Conservation (phyloP, 768 basidiomycete genomes). For the Tubosaeta sp. region DNA sequence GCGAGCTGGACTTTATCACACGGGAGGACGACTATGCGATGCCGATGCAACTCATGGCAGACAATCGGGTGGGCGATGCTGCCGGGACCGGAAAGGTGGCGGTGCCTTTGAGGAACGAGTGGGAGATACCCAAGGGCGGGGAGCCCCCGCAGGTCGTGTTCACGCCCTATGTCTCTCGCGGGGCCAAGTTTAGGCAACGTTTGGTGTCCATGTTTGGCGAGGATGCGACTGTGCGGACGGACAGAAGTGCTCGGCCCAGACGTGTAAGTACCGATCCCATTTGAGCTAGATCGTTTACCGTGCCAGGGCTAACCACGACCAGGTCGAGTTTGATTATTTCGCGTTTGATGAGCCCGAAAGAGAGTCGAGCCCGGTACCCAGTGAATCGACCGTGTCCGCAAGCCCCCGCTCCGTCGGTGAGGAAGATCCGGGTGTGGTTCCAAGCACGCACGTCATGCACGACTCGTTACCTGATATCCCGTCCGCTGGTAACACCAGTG, state of each 20-base stretch:
- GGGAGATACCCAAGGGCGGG: not conserved
- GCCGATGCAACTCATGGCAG: no score
- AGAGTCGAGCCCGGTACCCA: constrained; percentile 1
- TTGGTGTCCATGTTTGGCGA: constrained; percentile 19
- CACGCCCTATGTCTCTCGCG: constrained; percentile 16
- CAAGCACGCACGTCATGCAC: constrained; percentile 19
- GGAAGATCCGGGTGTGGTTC: constrained; percentile 1
- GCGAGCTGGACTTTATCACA: constrained; percentile 7
- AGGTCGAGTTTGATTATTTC: constrained; percentile 14
- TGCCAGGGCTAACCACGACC: not conserved
- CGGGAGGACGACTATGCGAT: not conserved
- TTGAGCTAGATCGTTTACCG: not conserved
- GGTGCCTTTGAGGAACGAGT: not conserved
- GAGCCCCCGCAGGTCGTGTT: not conserved
- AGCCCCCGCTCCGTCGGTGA: constrained; percentile 3
- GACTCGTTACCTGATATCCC: constrained; percentile 13
- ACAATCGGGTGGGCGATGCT: no score
- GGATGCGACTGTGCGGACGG: constrained; percentile 18
- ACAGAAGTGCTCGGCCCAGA: constrained; percentile 18
- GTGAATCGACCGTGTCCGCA: constrained; percentile 1
- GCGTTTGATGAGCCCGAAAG: constrained; percentile 5
- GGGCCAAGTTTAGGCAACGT: constrained; percentile 17
- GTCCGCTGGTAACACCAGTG: not conserved
- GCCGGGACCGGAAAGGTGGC: no score
- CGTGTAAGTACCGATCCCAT: constrained; percentile 18